Evolutionary conservation across 148 eudicot species (phyloP), one percentile per base, ranked within the genome.

Genomic region (Rhododendron henanense): DNA sequence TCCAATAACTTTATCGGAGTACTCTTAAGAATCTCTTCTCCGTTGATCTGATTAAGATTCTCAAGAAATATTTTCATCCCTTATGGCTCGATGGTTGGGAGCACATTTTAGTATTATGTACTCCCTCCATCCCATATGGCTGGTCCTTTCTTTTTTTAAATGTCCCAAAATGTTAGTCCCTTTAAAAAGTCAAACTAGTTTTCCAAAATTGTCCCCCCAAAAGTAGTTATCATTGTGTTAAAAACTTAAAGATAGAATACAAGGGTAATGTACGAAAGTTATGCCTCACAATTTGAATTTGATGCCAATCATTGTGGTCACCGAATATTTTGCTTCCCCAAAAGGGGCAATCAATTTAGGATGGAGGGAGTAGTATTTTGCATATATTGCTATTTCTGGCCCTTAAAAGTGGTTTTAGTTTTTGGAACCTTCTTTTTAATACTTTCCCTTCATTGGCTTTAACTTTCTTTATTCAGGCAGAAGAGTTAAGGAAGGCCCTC

Each of bases 401-500:
- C 33, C 6, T 31, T 10, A 48, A 79, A 48, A 50, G 6, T 16
- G 45, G 15, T 81, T 33, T 41, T 28, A 33, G 57, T 77, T 44
- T 53, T 10, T 31, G 75, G 31, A 76, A 45, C 35, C 25, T 84
- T 84, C 77, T 81, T 25, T 71, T 65, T 16, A 25, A 25, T 15
- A 25, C 79, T 39, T 81, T 21, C 23, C 79, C 8, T 33, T 50
- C 78, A 41, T 76, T 81, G 67, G 16, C 74, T 57, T 85, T 50
- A 18, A 9, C 41, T 59, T 83, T 84, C 87, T 81, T 51, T 83
- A 21, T 90, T 65, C 89, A 97, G 99, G 99, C 98, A 53, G 96
- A 94, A 87, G 98, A 90, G 88, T 89, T 97, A 88, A 90, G 91
- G 85, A 95, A 92, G 88, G 95, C 99, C 83, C 95, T 97, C 23